Evolutionary conservation across 306 rosid species (phyloP).

Genomic region (Sophora flavescens): DNA sequence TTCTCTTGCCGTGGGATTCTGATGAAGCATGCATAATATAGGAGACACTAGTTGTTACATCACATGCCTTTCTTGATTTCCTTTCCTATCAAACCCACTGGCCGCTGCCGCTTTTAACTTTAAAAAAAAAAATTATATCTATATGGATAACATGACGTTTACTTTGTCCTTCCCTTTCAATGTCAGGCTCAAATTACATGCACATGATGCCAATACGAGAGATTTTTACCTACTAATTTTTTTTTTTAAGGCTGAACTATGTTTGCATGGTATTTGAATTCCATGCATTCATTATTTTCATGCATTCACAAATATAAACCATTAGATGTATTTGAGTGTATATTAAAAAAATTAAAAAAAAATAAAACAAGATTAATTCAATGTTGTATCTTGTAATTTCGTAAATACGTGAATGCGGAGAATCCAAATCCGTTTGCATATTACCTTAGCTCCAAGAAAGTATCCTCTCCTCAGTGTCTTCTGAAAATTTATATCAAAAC

Average conservation of each 20-base stretch:
- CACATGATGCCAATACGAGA: neutral
- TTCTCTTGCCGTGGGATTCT: constrained; percentile 30
- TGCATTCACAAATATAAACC: too few species aligned
- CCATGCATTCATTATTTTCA: too few species aligned
- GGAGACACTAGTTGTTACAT: constrained; percentile 51
- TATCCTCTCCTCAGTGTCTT: neutral
- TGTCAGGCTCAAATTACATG: constrained; percentile 30
- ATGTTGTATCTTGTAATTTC: too few species aligned
- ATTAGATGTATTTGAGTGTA: too few species aligned
- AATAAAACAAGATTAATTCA: too few species aligned
- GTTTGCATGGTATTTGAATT: too few species aligned
- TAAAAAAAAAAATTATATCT: too few species aligned
- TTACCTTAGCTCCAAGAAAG: too few species aligned
- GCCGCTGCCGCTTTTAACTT: constrained; percentile 37
- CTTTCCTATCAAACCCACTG: constrained; percentile 36
- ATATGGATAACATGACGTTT: constrained; percentile 36
- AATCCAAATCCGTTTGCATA: too few species aligned
- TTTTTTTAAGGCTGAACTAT: too few species aligned
- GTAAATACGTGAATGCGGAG: too few species aligned
- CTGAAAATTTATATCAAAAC: constrained; percentile 6
- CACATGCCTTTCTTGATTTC: constrained; percentile 52
- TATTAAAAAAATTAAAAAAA: too few species aligned
- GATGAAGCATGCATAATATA: constrained; percentile 39
- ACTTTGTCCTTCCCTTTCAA: constrained; percentile 30
- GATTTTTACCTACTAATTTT: neutral